These are phyloP conservation scores for Mycena indigotica DNA, from an alignment of 768 basidiomycete species.

Conservation along the genomic window DNA sequence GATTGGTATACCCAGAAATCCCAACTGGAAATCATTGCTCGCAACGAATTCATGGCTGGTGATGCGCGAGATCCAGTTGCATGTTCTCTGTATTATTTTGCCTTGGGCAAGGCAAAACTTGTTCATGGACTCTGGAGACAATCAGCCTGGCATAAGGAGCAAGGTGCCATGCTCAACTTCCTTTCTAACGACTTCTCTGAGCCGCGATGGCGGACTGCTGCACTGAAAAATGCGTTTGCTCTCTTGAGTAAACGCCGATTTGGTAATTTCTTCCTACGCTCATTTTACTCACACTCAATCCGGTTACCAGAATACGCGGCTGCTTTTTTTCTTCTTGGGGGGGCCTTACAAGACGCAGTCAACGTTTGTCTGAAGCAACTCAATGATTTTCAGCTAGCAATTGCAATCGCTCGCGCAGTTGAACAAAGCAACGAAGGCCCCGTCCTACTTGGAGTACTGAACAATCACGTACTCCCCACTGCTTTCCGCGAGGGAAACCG, in stretches of 20 bases:
- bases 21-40: conserved; percentile 85
- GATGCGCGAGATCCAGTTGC: conserved; percentile 86
- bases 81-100: conserved; percentile 93
- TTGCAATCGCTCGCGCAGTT: conserved; percentile 81
- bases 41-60: conserved; percentile 89
- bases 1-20: conserved; percentile 51
- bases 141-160: conserved; percentile 91
- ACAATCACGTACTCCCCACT: conserved; percentile 74
- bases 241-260: conserved; percentile 89
- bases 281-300: conserved; percentile 10
- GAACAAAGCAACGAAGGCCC: conserved; percentile 85
- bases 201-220: conserved; percentile 87
- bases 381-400: conserved; percentile 86
- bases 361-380: conserved; percentile 88
- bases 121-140: conserved; percentile 97
- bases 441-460: conserved; percentile 68
- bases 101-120: conserved; percentile 87
- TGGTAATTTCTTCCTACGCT: conserved; percentile 52
- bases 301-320: conserved; percentile 84
- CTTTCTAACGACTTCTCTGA: conserved; percentile 85
- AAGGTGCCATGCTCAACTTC: conserved; percentile 87
- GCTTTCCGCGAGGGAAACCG: conserved; percentile 89
- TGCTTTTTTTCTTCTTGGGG: conserved; percentile 94
- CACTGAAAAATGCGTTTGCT: conserved; percentile 94
- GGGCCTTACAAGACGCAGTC: conserved; percentile 86